Percentiles rank a stretch among this genome's conserved stretches.
Conservation (phyloP, 2,329 filamentous ascomycete species). For the Fusarium sp. region DNA sequence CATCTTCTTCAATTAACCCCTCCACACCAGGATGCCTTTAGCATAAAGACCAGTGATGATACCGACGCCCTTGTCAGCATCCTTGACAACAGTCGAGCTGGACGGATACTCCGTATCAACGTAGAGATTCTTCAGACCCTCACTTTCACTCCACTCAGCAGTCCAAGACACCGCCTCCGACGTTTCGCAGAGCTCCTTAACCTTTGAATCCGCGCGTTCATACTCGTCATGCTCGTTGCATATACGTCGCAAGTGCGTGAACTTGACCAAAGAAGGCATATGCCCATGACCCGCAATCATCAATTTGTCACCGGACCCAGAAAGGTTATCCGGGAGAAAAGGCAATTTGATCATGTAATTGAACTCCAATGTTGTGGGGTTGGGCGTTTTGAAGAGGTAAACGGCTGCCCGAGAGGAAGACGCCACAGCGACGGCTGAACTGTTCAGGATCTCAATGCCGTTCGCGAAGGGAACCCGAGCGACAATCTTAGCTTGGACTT, state of each 20-base stretch:
- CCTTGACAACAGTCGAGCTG: constrained; percentile 50
- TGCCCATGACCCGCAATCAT: constrained; percentile 56
- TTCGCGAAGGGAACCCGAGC: constrained; percentile 55
- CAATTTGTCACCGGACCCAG: constrained; percentile 46
- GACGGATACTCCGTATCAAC: constrained; percentile 49
- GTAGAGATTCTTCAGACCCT: constrained; percentile 51
- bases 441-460: constrained; percentile 55
- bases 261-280: constrained; percentile 48
- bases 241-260: constrained; percentile 47
- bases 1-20: background rate
- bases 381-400: constrained; percentile 15
- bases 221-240: constrained; percentile 50
- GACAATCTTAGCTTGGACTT: constrained; percentile 42
- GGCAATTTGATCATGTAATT: constrained; percentile 42
- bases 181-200: constrained; percentile 1
- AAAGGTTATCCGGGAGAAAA: constrained; percentile 57
- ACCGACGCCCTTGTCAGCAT: constrained; percentile 47
- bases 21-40: constrained; percentile 50
- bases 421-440: constrained; percentile 53
- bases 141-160: constrained; percentile 51
- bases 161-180: constrained; percentile 45
- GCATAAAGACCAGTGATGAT: constrained; percentile 54
- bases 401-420: constrained; percentile 45
- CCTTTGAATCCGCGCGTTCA: constrained; percentile 26
- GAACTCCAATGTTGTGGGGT: constrained; percentile 2